Percentiles rank a stretch among this genome's conserved stretches.
These are phyloP conservation scores for Saksenaea vasiformis DNA, from an alignment of 371 early-diverging fungal species.

Conservation along the genomic window DNA sequence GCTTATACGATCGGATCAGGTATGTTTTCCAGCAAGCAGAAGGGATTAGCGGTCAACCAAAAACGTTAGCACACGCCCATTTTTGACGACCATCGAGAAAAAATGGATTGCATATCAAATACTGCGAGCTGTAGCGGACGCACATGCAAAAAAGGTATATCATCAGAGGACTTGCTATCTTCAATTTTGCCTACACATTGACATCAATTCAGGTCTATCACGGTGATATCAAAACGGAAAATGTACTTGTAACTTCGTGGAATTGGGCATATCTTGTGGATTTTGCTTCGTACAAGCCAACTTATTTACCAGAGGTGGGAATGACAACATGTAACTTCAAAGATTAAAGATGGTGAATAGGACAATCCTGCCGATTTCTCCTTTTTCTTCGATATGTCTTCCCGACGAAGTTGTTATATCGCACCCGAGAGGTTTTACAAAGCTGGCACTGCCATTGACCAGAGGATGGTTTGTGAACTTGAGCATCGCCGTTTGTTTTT, in stretches of 20 bases:
- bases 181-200: neutral
- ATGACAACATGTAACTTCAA: neutral
- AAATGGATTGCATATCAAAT: conserved; percentile 94
- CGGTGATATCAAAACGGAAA: conserved; percentile 92
- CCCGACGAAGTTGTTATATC: conserved; percentile 88
- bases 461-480: conserved; percentile 45
- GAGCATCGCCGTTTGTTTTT: neutral
- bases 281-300: conserved; percentile 90
- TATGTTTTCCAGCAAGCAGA: conserved; percentile 17
- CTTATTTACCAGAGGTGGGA: conserved; percentile 82
- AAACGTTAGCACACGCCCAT: conserved; percentile 83
- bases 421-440: conserved; percentile 94
- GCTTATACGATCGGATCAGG: conserved; percentile 94
- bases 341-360: conserved; percentile 24
- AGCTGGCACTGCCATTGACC: conserved; percentile 65
- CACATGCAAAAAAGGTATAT: conserved; percentile 62
- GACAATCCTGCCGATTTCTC: conserved; percentile 95
- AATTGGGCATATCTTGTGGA: conserved; percentile 91
- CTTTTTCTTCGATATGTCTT: conserved; percentile 91
- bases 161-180: neutral
- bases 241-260: conserved; percentile 76
- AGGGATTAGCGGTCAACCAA: neutral
- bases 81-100: conserved; percentile 82
- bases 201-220: conserved; percentile 63
- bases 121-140: conserved; percentile 74